Conservation (phyloP, 2,329 filamentous ascomycete species). For the Fusarium setosum region DNA sequence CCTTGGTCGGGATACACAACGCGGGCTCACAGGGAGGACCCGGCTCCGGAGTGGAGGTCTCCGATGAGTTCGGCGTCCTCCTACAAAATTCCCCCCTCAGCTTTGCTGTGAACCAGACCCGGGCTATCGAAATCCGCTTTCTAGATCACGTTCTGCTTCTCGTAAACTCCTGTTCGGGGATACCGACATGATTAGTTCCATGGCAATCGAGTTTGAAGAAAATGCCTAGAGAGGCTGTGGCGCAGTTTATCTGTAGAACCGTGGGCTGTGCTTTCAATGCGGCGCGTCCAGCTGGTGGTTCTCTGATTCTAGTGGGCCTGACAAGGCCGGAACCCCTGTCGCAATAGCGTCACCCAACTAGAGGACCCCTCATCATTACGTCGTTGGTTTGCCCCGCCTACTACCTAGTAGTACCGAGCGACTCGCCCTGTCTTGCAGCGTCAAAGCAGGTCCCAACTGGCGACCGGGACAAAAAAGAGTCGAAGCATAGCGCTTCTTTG, state of each 20-base stretch:
- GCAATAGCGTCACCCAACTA: conserved; percentile 38
- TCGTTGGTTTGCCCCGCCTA: conserved; percentile 30
- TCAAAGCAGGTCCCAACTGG: no score
- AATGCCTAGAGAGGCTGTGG: neutral
- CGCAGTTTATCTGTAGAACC: neutral
- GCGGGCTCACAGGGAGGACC: conserved; percentile 10
- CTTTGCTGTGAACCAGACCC: neutral
- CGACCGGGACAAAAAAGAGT: no score
- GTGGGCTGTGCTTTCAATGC: conserved; percentile 20
- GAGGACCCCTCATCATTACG: conserved; percentile 41
- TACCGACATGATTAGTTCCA: conserved; percentile 19
- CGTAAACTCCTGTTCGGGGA: conserved; percentile 24
- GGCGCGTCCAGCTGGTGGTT: no score
- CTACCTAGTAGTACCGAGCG: no score
- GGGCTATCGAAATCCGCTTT: neutral
- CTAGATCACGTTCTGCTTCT: neutral
- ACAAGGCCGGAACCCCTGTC: conserved; percentile 25
- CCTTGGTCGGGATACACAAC: neutral
- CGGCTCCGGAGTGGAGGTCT: conserved; percentile 2
- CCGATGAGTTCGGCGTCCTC: neutral
- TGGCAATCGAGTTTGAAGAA: neutral
- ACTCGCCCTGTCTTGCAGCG: neutral
- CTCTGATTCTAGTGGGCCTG: conserved; percentile 8
- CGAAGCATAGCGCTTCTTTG: no score
- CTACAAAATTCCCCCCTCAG: neutral